Base-by-base conservation (phyloP, 1,284 basidiomycete species). In the Garcileccinum viscosum region DNA sequence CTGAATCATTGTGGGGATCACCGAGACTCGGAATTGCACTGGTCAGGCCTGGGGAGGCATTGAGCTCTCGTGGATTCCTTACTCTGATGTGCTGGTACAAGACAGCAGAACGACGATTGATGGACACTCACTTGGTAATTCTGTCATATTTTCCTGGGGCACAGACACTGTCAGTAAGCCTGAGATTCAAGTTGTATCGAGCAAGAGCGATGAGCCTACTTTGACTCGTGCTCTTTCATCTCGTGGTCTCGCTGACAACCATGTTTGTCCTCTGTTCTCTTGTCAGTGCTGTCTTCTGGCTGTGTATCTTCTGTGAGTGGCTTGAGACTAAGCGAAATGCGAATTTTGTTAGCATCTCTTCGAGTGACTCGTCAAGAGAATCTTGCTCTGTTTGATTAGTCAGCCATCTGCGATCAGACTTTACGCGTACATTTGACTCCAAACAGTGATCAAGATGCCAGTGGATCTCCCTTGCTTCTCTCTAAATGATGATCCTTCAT, bases 331-430 rank as follows among this genome's bases (percentile, higher is more conserved):
- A 99, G 89, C 11, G 92, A 93, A 72, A 98, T 90, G 84, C 98
- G 95, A 80, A 98, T 95, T 83, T 94, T 96, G 87, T 99, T 99
- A 66, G 97, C n/a, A n/a, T 98, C 88, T 99, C 98, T 80, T 98
- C 97, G 79, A 99, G 89, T 74, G 94, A 93, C 93, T 93, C 82
- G n/a, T n/a, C n/a, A n/a, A n/a, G n/a, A n/a, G n/a, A n/a, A n/a
- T n/a, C n/a, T n/a, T 96, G 93, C 83, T 93, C 93, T 12, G 38
- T 7, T 24, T 30, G 67, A 64, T 78, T 72, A 77, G 76, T 76
- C 76, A 76, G 68, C 75, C 0, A 37, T 33, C n/a, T n/a, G n/a
- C n/a, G n/a, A n/a, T n/a, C n/a, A n/a, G n/a, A n/a, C n/a, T n/a
- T n/a, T n/a, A n/a, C n/a, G n/a, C n/a, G n/a, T n/a, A n/a, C n/a